Conservation (phyloP, 768 basidiomycete genomes). For the Termitomyces sp. region DNA sequence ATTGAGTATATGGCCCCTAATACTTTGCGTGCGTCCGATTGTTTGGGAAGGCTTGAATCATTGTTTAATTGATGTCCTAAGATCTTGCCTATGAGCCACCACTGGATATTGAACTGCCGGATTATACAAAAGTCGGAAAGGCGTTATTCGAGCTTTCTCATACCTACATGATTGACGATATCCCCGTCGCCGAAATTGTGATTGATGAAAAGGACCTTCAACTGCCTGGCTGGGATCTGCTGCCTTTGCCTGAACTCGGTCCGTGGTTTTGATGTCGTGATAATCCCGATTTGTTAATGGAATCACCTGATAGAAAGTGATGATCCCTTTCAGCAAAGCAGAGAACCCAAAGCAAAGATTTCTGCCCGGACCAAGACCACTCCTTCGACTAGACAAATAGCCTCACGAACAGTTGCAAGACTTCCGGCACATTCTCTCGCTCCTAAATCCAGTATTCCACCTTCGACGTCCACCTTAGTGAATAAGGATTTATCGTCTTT, state of each 20-base stretch:
- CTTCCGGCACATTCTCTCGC: not conserved
- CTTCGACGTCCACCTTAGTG: not conserved
- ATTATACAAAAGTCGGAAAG: conserved; percentile 37
- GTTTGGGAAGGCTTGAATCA: not conserved
- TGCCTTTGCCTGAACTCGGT: conserved; percentile 26
- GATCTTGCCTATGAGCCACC: conserved; percentile 40
- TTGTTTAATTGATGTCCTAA: conserved; percentile 8
- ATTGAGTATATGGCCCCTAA: conserved; percentile 52
- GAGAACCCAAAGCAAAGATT: not conserved
- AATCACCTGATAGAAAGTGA: conserved; percentile 17
- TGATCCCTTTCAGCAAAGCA: conserved; percentile 23
- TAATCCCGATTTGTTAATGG: not conserved
- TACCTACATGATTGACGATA: conserved; percentile 27
- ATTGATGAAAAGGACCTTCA: conserved; percentile 20
- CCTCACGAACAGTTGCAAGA: not conserved
- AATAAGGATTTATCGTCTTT: not conserved
- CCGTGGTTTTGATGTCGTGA: not conserved
- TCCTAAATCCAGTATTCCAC: not conserved
- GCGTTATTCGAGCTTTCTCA: conserved; percentile 29
- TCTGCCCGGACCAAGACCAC: not conserved
- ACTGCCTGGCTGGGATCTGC: conserved; percentile 22
- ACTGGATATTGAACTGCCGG: conserved; percentile 39
- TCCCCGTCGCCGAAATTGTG: conserved; percentile 24
- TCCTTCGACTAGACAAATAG: not conserved
- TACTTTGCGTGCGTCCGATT: conserved; percentile 26